A percentile compares a stretch with the other conserved stretches of the same genome.
phyloP scores from a whole-genome alignment of 1,284 basidiomycete species.

The Meira nashicola region DNA sequence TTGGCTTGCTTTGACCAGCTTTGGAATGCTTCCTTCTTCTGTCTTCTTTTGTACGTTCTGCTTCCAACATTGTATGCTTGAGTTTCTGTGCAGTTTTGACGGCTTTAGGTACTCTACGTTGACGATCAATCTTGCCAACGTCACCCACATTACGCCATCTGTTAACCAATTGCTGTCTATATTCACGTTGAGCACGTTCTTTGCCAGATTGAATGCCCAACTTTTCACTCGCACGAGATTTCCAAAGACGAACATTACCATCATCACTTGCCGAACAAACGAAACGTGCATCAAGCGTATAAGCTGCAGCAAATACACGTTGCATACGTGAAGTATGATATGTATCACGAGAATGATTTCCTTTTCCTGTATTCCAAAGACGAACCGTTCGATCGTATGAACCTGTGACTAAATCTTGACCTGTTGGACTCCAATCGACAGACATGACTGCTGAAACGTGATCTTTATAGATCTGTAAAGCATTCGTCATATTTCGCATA shows the following conservation, averaged over 20 bases:
- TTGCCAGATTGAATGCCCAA: conserved; percentile 85
- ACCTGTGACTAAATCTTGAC: conserved; percentile 90
- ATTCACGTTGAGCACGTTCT: conserved; percentile 87
- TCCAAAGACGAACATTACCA: conserved; percentile 95
- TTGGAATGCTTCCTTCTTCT: conserved; percentile 66
- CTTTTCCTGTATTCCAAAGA: conserved; percentile 84
- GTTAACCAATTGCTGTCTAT: conserved; percentile 79
- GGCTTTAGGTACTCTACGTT: conserved; percentile 80
- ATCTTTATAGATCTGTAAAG: conserved; percentile 92
- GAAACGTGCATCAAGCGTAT: conserved; percentile 85
- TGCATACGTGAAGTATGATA: conserved; percentile 99
- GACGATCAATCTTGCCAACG: conserved; percentile 74
- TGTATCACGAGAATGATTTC: conserved; percentile 71
- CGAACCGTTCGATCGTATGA: conserved; percentile 92
- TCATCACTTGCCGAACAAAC: conserved; percentile 92
- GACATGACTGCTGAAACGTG: conserved; percentile 83
- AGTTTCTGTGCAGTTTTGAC: conserved; percentile 82
- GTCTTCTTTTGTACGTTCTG: conserved; percentile 85
- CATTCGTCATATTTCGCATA: conserved; percentile 74
- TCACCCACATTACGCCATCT: conserved; percentile 81
- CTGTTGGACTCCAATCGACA: conserved; percentile 66
- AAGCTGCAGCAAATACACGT: conserved; percentile 62
- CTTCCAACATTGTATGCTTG: conserved; percentile 89
- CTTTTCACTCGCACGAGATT: conserved; percentile 85
- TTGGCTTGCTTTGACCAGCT: conserved; percentile 80